These are phyloP conservation scores for Myriosclerotinia duriaeana DNA, from an alignment of 2,329 filamentous ascomycete species.

Conservation along the genomic window DNA sequence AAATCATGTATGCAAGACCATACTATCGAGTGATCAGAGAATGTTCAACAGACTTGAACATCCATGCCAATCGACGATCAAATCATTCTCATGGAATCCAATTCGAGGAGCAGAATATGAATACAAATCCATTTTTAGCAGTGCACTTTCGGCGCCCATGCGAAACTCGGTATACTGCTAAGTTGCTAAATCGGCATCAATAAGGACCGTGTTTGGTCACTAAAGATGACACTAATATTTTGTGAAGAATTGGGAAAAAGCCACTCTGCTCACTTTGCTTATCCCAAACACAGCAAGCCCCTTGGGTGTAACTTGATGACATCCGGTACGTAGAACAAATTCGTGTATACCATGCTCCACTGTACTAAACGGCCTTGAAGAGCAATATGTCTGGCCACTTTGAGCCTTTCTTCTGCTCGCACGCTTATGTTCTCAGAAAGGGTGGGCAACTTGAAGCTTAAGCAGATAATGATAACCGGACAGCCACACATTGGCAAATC, in stretches of 20 bases:
- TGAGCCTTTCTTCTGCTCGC: neutral
- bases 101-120: neutral
- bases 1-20: neutral
- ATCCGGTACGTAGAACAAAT: neutral
- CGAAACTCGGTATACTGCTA: neutral
- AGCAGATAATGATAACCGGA: neutral
- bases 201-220: constrained; percentile 1
- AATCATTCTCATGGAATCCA: neutral
- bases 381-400: neutral
- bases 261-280: neutral
- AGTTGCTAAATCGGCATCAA: neutral
- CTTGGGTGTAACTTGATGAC: neutral
- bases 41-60: neutral
- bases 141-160: neutral
- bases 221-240: constrained; percentile 2
- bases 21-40: neutral
- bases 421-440: neutral
- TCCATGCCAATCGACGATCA: neutral
- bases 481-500: neutral
- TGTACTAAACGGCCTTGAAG: neutral
- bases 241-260: neutral
- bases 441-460: neutral
- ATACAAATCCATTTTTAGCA: neutral
- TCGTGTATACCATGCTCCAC: neutral
- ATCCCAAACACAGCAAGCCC: neutral